Evolutionary conservation across 306 rosid species (phyloP).

Genomic region (Castanea sativa): DNA sequence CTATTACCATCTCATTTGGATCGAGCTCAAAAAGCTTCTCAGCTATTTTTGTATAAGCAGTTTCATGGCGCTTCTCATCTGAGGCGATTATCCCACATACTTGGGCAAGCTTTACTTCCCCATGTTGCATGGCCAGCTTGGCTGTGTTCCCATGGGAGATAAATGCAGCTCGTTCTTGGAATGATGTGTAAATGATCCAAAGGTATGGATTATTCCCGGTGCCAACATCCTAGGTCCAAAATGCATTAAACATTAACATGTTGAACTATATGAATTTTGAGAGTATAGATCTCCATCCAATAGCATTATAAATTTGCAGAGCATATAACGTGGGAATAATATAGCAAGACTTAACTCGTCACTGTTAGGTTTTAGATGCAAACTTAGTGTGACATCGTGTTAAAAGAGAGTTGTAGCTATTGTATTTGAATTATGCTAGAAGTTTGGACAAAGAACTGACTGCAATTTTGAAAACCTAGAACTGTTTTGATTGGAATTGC

Average conservation of each 20-base stretch:
- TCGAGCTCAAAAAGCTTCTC: slow-evolving; percentile 85
- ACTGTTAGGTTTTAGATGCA: no score
- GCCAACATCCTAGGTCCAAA: slow-evolving; percentile 57
- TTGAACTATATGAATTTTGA: background rate
- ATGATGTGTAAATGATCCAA: slow-evolving; percentile 79
- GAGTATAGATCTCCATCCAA: no score
- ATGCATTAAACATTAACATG: background rate
- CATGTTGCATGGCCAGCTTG: slow-evolving; percentile 71
- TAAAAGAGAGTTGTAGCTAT: no score
- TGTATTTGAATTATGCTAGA: no score
- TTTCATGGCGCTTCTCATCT: slow-evolving; percentile 90
- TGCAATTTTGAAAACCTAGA: no score
- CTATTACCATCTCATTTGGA: slow-evolving; percentile 64
- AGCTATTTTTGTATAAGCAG: slow-evolving; percentile 78
- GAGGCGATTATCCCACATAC: slow-evolving; percentile 78
- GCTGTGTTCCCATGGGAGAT: slow-evolving; percentile 90
- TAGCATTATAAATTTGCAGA: no score
- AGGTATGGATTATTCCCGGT: slow-evolving; percentile 75
- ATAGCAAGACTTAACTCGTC: no score
- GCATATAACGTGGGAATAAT: no score
- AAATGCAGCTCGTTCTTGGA: slow-evolving; percentile 87
- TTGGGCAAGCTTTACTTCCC: slow-evolving; percentile 80
- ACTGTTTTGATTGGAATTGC: no score
- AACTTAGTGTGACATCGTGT: no score
- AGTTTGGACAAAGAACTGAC: no score